Evolutionary conservation across 2,329 filamentous ascomycete genomes (phyloP).

Genomic region (Alternaria atra): DNA sequence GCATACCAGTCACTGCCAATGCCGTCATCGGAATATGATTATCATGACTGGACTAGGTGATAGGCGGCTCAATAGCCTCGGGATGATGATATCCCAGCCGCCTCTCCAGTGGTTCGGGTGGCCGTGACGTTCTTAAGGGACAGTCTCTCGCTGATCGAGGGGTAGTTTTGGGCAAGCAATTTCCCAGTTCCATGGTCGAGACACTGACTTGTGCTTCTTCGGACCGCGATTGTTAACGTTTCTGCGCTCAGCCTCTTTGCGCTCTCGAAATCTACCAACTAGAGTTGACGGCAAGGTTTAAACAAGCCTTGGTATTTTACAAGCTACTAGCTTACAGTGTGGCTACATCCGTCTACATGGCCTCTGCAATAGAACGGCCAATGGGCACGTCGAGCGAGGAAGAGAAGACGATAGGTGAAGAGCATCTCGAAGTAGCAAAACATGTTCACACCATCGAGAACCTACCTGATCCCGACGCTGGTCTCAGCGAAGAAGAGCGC

Average conservation of each 20-base stretch:
- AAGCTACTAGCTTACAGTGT: background rate
- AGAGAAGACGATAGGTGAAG: constrained; percentile 27
- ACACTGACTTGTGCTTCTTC: background rate
- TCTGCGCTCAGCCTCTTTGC: background rate
- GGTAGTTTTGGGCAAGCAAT: background rate
- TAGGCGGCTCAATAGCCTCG: constrained; percentile 24
- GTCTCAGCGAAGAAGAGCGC: constrained; percentile 70
- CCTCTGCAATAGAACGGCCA: constrained; percentile 30
- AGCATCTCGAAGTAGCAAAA: constrained; percentile 17
- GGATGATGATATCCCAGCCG: constrained; percentile 17
- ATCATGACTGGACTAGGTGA: background rate
- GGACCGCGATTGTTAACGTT: background rate
- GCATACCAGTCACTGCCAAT: background rate
- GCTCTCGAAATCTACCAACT: background rate
- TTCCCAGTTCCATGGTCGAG: constrained; percentile 4
- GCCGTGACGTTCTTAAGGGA: constrained; percentile 9
- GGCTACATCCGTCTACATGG: constrained; percentile 21
- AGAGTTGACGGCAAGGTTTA: background rate
- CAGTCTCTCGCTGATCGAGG: background rate
- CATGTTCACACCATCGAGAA: constrained; percentile 28
- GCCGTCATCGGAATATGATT: background rate
- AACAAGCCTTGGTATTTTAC: background rate
- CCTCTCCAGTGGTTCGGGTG: background rate
- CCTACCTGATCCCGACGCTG: constrained; percentile 68
- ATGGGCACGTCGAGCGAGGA: constrained; percentile 32